A percentile compares a stretch with the other conserved stretches of the same genome.
phyloP scores from a whole-genome alignment of 2,329 filamentous ascomycete species.

The Penicillium sp. region DNA sequence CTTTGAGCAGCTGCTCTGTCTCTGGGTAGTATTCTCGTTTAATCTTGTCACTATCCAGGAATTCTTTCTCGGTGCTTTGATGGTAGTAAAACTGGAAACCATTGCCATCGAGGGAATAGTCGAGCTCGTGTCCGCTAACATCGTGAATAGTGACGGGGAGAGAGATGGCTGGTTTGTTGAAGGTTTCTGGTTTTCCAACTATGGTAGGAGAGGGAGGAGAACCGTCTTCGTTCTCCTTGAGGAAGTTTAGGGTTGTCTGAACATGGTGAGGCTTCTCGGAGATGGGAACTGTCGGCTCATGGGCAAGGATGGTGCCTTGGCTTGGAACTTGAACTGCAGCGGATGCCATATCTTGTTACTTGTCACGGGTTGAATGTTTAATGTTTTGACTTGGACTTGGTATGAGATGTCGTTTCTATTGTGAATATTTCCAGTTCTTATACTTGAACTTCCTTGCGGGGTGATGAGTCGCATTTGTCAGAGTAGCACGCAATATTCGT shows the following conservation, averaged over 20 bases:
- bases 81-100: constrained; percentile 46
- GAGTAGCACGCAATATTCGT: constrained; percentile 31
- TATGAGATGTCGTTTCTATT: background rate
- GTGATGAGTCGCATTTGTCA: constrained; percentile 27
- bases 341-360: constrained; percentile 25
- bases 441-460: constrained; percentile 11
- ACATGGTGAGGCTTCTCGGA: constrained; percentile 32
- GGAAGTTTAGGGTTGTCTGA: constrained; percentile 45
- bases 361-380: background rate
- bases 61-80: constrained; percentile 34
- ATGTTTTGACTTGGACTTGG: background rate
- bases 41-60: constrained; percentile 42
- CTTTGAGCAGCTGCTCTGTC: constrained; percentile 45
- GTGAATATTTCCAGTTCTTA: constrained; percentile 7
- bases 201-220: constrained; percentile 41
- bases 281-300: constrained; percentile 13
- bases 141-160: constrained; percentile 40
- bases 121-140: constrained; percentile 40
- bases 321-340: constrained; percentile 26
- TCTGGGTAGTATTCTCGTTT: constrained; percentile 44
- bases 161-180: constrained; percentile 39
- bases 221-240: constrained; percentile 42
- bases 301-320: constrained; percentile 7
- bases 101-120: constrained; percentile 45
- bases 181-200: constrained; percentile 37